Conservation (phyloP, 1,139 yeast species). For the Arxiozyma telluris region DNA sequence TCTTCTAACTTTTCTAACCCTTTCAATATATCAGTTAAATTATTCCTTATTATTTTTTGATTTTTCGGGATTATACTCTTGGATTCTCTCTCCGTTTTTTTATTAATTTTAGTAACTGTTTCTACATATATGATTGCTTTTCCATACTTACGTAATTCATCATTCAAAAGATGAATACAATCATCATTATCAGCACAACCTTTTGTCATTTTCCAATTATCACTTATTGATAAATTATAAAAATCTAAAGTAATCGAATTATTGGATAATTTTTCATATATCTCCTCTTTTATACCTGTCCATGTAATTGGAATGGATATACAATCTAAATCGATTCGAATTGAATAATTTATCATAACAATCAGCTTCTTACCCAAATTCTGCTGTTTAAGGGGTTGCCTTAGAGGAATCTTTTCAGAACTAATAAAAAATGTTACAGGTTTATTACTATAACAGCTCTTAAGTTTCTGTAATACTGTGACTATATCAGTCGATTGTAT, state of each 20-base stretch:
- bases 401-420: background rate
- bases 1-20: background rate
- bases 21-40: conserved; percentile 1
- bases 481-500: background rate
- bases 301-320: background rate
- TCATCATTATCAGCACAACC: background rate
- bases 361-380: no score
- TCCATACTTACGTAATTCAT: background rate
- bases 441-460: background rate
- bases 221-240: background rate
- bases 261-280: background rate
- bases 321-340: background rate
- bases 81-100: background rate
- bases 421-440: background rate
- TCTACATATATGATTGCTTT: background rate
- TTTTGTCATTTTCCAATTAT: background rate
- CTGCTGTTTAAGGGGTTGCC: background rate
- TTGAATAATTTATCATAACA: background rate
- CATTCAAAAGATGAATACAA: background rate
- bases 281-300: background rate
- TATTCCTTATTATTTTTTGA: background rate
- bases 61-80: background rate
- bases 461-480: no score
- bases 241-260: background rate
- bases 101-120: background rate